Percentiles rank a stretch among this genome's conserved stretches.
These are phyloP conservation scores for Rhodotorula sp. DNA, from an alignment of 1,284 basidiomycete species.

Conservation along the genomic window DNA sequence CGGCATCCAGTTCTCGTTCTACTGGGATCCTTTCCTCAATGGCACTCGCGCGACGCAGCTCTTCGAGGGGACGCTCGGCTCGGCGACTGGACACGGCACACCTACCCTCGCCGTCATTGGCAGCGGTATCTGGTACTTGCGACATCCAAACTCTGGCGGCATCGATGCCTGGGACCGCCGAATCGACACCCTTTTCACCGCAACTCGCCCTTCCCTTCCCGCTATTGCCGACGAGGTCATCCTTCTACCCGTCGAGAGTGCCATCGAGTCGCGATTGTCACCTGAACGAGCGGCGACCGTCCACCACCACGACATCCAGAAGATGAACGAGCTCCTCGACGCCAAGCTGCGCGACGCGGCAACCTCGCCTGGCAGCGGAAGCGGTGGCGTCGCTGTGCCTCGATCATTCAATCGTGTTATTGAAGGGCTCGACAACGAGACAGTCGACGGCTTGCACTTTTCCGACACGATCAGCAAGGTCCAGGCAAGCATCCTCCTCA, in stretches of 20 bases:
- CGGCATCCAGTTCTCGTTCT: constrained; percentile 53
- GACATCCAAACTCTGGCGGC: constrained; percentile 69
- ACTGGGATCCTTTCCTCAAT: constrained; percentile 63
- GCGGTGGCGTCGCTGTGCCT: constrained; percentile 25
- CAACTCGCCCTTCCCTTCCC: constrained; percentile 50
- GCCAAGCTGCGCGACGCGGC: constrained; percentile 50
- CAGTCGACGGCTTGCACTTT: constrained; percentile 80
- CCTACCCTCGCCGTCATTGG: constrained; percentile 75
- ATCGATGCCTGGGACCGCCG: constrained; percentile 71
- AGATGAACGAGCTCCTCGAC: constrained; percentile 71
- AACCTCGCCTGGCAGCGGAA: neutral
- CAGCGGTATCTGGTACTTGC: constrained; percentile 81
- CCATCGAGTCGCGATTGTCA: constrained; percentile 62
- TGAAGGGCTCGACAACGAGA: constrained; percentile 53
- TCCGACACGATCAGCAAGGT: constrained; percentile 62
- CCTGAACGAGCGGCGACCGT: constrained; percentile 56
- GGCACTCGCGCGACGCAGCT: constrained; percentile 57
- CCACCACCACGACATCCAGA: constrained; percentile 48
- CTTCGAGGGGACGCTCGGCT: constrained; percentile 44
- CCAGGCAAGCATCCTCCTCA: constrained; percentile 77
- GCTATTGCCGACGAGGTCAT: constrained; percentile 67
- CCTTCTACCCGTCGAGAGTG: constrained; percentile 71
- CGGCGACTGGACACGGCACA: constrained; percentile 24
- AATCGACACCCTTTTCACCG: constrained; percentile 63
- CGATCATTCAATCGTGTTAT: constrained; percentile 39